phyloP scores from a whole-genome alignment of 768 basidiomycete genomes.

The Russula emetica region DNA sequence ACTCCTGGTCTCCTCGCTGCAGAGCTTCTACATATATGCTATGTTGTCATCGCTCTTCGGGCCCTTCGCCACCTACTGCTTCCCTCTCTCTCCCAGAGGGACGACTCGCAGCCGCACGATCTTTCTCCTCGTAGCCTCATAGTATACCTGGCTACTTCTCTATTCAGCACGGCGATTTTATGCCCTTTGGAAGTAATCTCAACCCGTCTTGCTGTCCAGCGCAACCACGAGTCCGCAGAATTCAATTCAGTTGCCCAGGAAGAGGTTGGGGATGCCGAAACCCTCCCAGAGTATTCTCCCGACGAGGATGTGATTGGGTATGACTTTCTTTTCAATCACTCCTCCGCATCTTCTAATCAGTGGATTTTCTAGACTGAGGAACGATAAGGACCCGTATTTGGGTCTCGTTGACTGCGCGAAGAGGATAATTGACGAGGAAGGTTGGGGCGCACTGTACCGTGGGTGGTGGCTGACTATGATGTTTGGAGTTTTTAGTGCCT shows the following conservation, averaged over 20 bases:
- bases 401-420: slow-evolving; percentile 73
- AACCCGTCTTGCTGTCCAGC: slow-evolving; percentile 75
- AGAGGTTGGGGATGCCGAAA: slow-evolving; percentile 59
- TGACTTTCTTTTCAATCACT: slow-evolving; percentile 28
- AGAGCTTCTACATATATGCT: slow-evolving; percentile 43
- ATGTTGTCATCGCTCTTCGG: slow-evolving; percentile 43
- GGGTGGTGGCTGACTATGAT: slow-evolving; percentile 83
- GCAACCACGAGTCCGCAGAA: slow-evolving; percentile 73
- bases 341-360: slow-evolving; percentile 5
- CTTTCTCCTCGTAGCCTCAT: slow-evolving; percentile 48
- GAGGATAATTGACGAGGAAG: slow-evolving; percentile 76
- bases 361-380: slow-evolving; percentile 36
- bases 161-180: slow-evolving; percentile 54
- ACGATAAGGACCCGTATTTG: slow-evolving; percentile 76
- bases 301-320: slow-evolving; percentile 87
- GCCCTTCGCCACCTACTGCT: slow-evolving; percentile 51
- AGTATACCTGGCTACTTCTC: slow-evolving; percentile 54
- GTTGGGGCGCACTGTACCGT: slow-evolving; percentile 65
- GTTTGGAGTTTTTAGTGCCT: slow-evolving; percentile 53
- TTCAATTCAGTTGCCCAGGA: slow-evolving; percentile 74
- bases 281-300: slow-evolving; percentile 53
- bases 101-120: slow-evolving; percentile 37
- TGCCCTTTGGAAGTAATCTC: slow-evolving; percentile 78
- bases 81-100: slow-evolving; percentile 44
- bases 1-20: slow-evolving; percentile 62